Base-by-base conservation (phyloP, 2,329 filamentous ascomycete genomes). In the Exophiala calicioides region DNA sequence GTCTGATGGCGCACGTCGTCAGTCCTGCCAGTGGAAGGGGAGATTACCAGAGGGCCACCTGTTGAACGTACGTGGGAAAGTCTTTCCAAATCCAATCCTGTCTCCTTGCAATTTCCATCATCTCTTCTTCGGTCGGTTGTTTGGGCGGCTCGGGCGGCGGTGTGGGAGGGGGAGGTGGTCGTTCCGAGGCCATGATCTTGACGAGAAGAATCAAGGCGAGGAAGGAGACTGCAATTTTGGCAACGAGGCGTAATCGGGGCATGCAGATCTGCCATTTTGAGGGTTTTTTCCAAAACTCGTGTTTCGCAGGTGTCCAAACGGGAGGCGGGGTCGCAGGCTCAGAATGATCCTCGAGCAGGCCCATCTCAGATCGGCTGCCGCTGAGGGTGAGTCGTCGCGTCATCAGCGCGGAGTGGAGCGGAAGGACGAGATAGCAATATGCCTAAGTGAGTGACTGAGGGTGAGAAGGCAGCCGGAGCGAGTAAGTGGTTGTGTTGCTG, bases 181-280 rank as follows among this genome's bases (percentile, higher is more conserved):
- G 51, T n/a, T 36, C 45, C 41, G 51, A 47, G 29, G 27, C 47
- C 44, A 59, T 48, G 15, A 56, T 37, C 26, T 52, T 58, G 45
- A 56, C 31, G 24, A 58, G 36, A 9, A 57, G 9, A 21, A 55
- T 37, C 38, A 55, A 50, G 27, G 36, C 41, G 16, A 57, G 9
- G n/a, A 57, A 43, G 9, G 37, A 44, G 27, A 38, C 42, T 5
- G 56, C 12, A 8, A 58, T 26, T 39, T 58, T 60, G 27, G 50
- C 50, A 13, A 56, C 27, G 20, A 58, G 32, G 1, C 55, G 53
- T 41, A 60, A 41, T 15, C 58, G 49, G 8, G 58, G 58, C 53
- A 58, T 57, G 43, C 56, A 59, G 20, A 57, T 57, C 47, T 60
- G 58, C 55, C 56, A 58, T 58, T 55, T 56, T 32, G 58, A 60